Evolutionary conservation across 2,329 filamentous ascomycete species (phyloP).

Genomic region (Colletotrichum gigasporum): DNA sequence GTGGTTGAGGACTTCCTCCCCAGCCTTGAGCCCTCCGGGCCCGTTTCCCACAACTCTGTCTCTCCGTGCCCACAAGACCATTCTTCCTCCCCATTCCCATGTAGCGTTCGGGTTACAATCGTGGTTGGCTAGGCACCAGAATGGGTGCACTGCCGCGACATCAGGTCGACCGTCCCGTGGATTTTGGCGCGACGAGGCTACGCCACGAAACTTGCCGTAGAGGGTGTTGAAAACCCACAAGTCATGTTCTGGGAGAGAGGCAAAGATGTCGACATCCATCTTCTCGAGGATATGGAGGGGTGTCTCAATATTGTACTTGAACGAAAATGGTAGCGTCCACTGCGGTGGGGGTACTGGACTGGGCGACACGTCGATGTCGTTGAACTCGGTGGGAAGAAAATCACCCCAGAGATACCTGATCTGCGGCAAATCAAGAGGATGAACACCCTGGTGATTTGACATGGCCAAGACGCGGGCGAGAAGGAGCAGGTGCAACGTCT

Average conservation of each 20-base stretch:
- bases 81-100: slow-evolving; percentile 90
- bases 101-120: slow-evolving; percentile 94
- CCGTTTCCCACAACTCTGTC: slow-evolving; percentile 61
- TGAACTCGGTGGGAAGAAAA: slow-evolving; percentile 62
- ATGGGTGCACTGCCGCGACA: slow-evolving; percentile 90
- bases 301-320: slow-evolving; percentile 77
- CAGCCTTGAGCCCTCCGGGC: slow-evolving; percentile 73
- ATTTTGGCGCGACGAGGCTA: slow-evolving; percentile 85
- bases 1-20: slow-evolving; percentile 90
- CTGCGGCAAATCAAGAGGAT: slow-evolving; percentile 71
- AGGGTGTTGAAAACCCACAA: slow-evolving; percentile 91
- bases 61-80: slow-evolving; percentile 74
- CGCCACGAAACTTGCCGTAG: slow-evolving; percentile 92
- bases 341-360: slow-evolving; percentile 65
- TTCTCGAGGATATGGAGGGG: slow-evolving; percentile 84
- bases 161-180: slow-evolving; percentile 84
- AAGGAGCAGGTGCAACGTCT: slow-evolving; percentile 70
- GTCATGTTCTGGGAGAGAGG: slow-evolving; percentile 67
- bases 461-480: slow-evolving; percentile 72
- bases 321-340: slow-evolving; percentile 81
- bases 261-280: slow-evolving; percentile 84
- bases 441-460: slow-evolving; percentile 65
- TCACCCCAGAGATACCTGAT: slow-evolving; percentile 77
- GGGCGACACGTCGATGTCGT: slow-evolving; percentile 64
- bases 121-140: slow-evolving; percentile 97